Percentiles rank a stretch among this genome's conserved stretches.
Conservation (phyloP, 805 yeast species). For the Cyberlindnera bimundalis region DNA sequence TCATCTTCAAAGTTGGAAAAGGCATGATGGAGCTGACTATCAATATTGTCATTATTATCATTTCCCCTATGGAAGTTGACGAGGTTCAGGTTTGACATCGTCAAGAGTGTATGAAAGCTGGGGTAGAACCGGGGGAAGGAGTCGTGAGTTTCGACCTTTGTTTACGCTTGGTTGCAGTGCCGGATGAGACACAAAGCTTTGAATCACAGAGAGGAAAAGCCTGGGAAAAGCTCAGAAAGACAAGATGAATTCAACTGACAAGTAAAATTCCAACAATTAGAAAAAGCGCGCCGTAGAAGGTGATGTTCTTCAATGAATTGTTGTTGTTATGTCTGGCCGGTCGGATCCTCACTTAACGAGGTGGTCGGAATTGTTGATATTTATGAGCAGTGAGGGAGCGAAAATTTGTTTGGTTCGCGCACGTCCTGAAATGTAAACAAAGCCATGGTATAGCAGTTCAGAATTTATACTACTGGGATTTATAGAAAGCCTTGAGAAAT, state of each 20-base stretch:
- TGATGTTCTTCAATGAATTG: background rate
- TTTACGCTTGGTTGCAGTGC: background rate
- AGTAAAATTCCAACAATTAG: background rate
- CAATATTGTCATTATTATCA: constrained; percentile 14
- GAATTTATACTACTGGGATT: background rate
- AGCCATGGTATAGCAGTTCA: background rate
- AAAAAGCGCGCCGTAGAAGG: background rate
- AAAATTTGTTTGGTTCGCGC: background rate
- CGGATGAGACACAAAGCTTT: background rate
- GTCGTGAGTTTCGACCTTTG: constrained; percentile 5
- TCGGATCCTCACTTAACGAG: background rate
- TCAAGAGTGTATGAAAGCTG: background rate
- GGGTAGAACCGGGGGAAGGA: constrained; percentile 5
- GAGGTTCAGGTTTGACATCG: constrained; percentile 14
- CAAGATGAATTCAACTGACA: background rate
- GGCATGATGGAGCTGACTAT: constrained; percentile 15
- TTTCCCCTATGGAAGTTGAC: constrained; percentile 11
- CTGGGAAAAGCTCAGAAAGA: background rate
- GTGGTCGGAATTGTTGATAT: constrained; percentile 8
- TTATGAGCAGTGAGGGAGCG: background rate
- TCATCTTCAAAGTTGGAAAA: constrained; percentile 7
- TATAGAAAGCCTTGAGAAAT: background rate
- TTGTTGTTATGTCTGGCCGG: background rate
- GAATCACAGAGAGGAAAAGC: background rate
- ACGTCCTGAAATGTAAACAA: background rate